Conservation (phyloP, 2,329 filamentous ascomycete species). For the Raffaelea ambrosiae region DNA sequence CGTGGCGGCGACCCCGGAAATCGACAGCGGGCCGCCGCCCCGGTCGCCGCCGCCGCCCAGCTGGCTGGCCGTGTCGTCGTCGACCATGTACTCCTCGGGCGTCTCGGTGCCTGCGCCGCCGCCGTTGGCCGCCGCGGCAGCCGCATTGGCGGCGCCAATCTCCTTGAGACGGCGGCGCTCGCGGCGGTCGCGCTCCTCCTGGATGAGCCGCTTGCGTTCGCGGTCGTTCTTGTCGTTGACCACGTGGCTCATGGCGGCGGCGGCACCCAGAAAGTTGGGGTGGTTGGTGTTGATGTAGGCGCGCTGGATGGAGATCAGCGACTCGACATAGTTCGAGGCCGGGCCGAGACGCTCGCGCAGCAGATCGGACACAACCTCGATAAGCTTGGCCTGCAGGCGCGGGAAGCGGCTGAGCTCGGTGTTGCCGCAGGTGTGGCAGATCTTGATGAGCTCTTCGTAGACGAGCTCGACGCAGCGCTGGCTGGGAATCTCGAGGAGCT, state of each 20-base stretch:
- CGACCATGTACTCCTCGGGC: slow-evolving; percentile 53
- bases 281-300: slow-evolving; percentile 99
- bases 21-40: slow-evolving; percentile 44
- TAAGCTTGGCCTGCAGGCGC: slow-evolving; percentile 88
- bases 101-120: slow-evolving; percentile 39
- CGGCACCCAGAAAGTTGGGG: slow-evolving; percentile 94
- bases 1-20: slow-evolving; percentile 47
- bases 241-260: slow-evolving; percentile 94
- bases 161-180: slow-evolving; percentile 80
- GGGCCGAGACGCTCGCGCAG: slow-evolving; percentile 87
- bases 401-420: slow-evolving; percentile 89
- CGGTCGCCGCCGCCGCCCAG: slow-evolving; percentile 6
- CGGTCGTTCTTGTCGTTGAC: slow-evolving; percentile 92
- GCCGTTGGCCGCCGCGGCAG: slow-evolving; percentile 53
- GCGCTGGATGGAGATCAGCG: slow-evolving; percentile 90
- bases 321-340: slow-evolving; percentile 85
- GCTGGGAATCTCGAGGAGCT: slow-evolving; percentile 86
- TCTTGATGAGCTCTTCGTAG: slow-evolving; percentile 98
- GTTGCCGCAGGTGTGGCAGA: slow-evolving; percentile 96
- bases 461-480: slow-evolving; percentile 96
- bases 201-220: slow-evolving; percentile 70
- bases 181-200: slow-evolving; percentile 78
- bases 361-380: slow-evolving; percentile 95
- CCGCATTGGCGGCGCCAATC: slow-evolving; percentile 61
- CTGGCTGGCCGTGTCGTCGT: slow-evolving; percentile 54